A percentile compares a stretch with the other conserved stretches of the same genome.
These are phyloP conservation scores for Aphanomyces euteiches DNA, from an alignment of 352 stramenopile genomes.

Conservation along the genomic window DNA sequence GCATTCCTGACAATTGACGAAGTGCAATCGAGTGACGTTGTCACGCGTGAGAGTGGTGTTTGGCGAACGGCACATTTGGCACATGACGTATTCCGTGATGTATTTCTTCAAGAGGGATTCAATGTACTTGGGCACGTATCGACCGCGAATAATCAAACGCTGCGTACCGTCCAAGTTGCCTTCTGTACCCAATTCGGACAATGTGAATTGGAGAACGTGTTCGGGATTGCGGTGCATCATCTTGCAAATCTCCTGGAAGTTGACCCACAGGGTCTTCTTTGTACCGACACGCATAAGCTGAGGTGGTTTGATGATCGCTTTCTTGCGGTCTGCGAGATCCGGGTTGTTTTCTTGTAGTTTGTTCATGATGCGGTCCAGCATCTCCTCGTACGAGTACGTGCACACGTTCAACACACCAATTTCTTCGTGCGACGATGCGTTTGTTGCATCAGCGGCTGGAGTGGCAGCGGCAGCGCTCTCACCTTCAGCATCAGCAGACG, in stretches of 20 bases:
- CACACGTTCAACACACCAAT: slow-evolving; percentile 77
- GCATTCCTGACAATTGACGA: slow-evolving; percentile 98
- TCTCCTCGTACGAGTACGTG: slow-evolving; percentile 94
- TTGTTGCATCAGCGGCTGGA: slow-evolving; percentile 34
- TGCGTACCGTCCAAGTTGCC: slow-evolving; percentile 99
- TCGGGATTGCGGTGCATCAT: slow-evolving; percentile 98
- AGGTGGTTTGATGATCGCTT: slow-evolving; percentile 86
- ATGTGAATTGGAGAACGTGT: slow-evolving; percentile 99
- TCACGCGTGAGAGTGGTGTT: slow-evolving; percentile 98
- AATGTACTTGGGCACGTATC: slow-evolving; percentile 99
- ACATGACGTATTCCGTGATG: slow-evolving; percentile 99
- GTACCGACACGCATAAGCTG: slow-evolving; percentile 91
- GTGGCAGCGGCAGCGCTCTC: slow-evolving; percentile 34
- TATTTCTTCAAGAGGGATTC: slow-evolving; percentile 99
- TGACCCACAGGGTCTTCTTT: slow-evolving; percentile 99
- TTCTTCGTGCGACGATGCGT: slow-evolving; percentile 38
- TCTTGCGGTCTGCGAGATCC: slow-evolving; percentile 94
- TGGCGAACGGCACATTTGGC: slow-evolving; percentile 97
- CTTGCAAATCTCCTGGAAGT: slow-evolving; percentile 98
- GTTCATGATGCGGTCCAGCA: slow-evolving; percentile 92
- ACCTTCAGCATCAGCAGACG: slow-evolving; percentile 35
- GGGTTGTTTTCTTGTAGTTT: slow-evolving; percentile 96
- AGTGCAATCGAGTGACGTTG: slow-evolving; percentile 95
- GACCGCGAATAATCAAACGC: slow-evolving; percentile 96
- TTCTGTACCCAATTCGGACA: slow-evolving; percentile 99